phyloP scores from a whole-genome alignment of 2,329 filamentous ascomycete genomes.

The Colletotrichum caudatum region DNA sequence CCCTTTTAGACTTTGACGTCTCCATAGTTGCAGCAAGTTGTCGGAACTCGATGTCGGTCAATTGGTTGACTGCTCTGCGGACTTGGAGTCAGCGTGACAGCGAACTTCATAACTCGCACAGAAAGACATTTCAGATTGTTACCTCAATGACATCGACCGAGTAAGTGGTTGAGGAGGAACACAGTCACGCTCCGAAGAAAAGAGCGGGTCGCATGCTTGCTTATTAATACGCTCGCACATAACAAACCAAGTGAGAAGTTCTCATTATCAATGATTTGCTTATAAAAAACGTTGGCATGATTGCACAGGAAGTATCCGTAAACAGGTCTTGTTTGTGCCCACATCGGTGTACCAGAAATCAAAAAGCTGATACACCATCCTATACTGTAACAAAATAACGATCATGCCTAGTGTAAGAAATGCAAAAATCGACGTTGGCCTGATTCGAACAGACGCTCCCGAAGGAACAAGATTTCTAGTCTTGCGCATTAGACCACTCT shows the following conservation, averaged over 20 bases:
- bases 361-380: neutral
- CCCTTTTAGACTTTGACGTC: slow-evolving; percentile 13
- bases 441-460: slow-evolving; percentile 29
- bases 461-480: slow-evolving; percentile 29
- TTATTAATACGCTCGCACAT: neutral
- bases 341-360: fast-evolving
- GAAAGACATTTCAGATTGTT: no score
- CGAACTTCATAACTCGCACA: neutral
- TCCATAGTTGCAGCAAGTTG: slow-evolving; percentile 3
- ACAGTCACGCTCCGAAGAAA: neutral
- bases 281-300: no score
- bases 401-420: neutral
- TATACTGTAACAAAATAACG: no score
- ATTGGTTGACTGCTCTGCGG: neutral
- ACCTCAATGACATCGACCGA: neutral
- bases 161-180: neutral
- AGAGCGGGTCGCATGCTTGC: neutral
- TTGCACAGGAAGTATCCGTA: no score
- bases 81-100: neutral
- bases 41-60: neutral
- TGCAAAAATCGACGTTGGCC: slow-evolving; percentile 18
- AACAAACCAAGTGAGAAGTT: neutral
- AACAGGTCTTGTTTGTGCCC: no score
- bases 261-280: neutral
- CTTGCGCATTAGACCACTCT: slow-evolving; percentile 30